Base-by-base conservation (phyloP, 1,284 basidiomycete species). In the Naganishia sp. region DNA sequence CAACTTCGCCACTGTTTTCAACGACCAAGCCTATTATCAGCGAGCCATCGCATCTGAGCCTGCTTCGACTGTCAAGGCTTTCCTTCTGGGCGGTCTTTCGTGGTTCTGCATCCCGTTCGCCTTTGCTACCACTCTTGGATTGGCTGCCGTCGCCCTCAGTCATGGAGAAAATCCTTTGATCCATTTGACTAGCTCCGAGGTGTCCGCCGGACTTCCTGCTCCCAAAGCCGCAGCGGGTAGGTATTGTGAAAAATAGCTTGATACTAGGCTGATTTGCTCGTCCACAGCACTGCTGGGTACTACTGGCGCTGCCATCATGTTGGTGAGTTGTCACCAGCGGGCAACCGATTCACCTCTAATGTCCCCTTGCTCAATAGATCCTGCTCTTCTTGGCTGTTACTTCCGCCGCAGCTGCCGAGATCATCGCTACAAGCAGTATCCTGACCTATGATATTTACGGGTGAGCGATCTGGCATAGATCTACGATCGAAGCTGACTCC, bases 61-160 rank as follows among this genome's bases (percentile, higher is more conserved):
- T 0, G 86, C 85, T 1, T 88, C 85, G n/a, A 89, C 88, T 31
- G 90, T 93, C 55, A 90, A 90, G 76, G 93, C 90, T 0, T 96
- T 93, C 80, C 81, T 95, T 10, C 83, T 92, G 25, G 93, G 92
- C 55, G 93, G 93, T n/a, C 76, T 94, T 2, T 88, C 90, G 13
- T 92, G 91, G 90, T 87, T 93, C 73, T 87, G 89, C 1, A 90
- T 91, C 66, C 90, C 91, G 0, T 90, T 92, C 76, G 75, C 71
- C n/a, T 74, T 78, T 51, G 74, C 78, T 7, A 77, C 78, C 0
- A 74, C 72, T 0, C 84, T 95, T 25, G 91, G 91, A 11, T 83
- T 94, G 2, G 85, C 90, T 7, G 90, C 91, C 2, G 88, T 90
- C 9, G 91, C 90, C 0, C 83, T 94, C 10, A 72, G 74, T 6